Evolutionary conservation across 345 rosid genomes (phyloP), one percentile per base, ranked within the genome.

Genomic region (Acer yangbiense): DNA sequence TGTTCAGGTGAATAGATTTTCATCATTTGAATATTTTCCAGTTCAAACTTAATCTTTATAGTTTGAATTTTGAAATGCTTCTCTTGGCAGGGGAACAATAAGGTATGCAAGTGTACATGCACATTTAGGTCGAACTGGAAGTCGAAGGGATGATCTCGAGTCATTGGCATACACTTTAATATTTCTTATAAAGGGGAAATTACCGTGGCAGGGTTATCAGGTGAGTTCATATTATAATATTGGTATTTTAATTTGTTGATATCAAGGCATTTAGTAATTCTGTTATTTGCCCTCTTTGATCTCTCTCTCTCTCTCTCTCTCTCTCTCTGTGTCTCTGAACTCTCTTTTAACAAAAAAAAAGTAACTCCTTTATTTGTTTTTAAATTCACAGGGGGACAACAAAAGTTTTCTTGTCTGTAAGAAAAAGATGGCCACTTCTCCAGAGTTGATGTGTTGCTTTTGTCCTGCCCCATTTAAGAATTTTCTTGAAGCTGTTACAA

Each of bases 131-230:
- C 91, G 98, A 60, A 90, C 95, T 29, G 93, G 95, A 77, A 95
- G 98, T 83, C 86, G 97, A 63, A 89, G 98, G 71, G 98, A 95
- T 82, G 98, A 95, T 85, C 93, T 95, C 17, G 98, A 95, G 86
- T 95, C 98, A 44, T 88, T 95, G 87, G 98, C 98, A 8, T 95
- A 95, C 81, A 95, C 98, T 10, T 84, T 95, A 72, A 90, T 95
- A 82, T 95, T 95, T 86, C 93, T 95, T 65, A 85, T 95, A 74
- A 93, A 87, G 73, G 98, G 98, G 76, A 90, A 97, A 79, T 88
- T 95, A 86, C 98, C 98, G 14, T 95, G 98, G 98, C 98, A 95
- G 84, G 98, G 98, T 20, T 95, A 88, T 79, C 96, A 93, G 90
- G 98, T 90, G 70, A 70, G 79, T 68, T 82, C 13, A 60, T 60